phyloP scores from a whole-genome alignment of 2,329 filamentous ascomycete species.

The Tolypocladium guangdongense region DNA sequence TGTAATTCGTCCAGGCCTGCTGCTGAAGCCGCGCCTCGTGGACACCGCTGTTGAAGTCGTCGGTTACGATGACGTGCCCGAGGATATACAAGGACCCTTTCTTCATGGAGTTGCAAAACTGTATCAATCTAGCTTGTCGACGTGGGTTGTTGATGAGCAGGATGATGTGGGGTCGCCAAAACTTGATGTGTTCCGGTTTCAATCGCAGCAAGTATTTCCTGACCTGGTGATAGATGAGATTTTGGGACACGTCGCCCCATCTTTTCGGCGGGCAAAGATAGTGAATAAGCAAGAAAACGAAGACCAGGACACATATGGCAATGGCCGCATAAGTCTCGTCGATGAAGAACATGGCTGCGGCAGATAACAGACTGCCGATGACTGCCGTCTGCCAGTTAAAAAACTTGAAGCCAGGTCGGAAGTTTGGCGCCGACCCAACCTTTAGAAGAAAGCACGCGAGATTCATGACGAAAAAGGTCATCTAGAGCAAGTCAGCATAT shows the following conservation, averaged over 20 bases:
- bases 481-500: constrained; percentile 29
- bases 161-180: constrained; percentile 83
- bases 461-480: constrained; percentile 87
- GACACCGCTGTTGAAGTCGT: constrained; percentile 69
- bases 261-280: constrained; percentile 76
- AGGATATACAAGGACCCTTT: constrained; percentile 79
- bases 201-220: constrained; percentile 79
- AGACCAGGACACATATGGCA: constrained; percentile 60
- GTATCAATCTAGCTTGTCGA: constrained; percentile 72
- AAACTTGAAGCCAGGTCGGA: constrained; percentile 78
- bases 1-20: constrained; percentile 73
- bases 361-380: constrained; percentile 63
- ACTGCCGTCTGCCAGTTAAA: constrained; percentile 81
- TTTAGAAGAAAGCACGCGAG: constrained; percentile 79
- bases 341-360: constrained; percentile 80
- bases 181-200: constrained; percentile 82
- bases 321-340: constrained; percentile 69
- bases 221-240: constrained; percentile 76
- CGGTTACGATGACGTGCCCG: constrained; percentile 77
- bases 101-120: constrained; percentile 86
- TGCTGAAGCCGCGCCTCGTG: constrained; percentile 75
- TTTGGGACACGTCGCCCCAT: constrained; percentile 86
- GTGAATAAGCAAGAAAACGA: constrained; percentile 77
- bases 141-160: constrained; percentile 74
- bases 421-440: constrained; percentile 80